These are phyloP conservation scores for Pharnaceum exiguum DNA, from an alignment of 148 eudicot genomes.

Conservation along the genomic window DNA sequence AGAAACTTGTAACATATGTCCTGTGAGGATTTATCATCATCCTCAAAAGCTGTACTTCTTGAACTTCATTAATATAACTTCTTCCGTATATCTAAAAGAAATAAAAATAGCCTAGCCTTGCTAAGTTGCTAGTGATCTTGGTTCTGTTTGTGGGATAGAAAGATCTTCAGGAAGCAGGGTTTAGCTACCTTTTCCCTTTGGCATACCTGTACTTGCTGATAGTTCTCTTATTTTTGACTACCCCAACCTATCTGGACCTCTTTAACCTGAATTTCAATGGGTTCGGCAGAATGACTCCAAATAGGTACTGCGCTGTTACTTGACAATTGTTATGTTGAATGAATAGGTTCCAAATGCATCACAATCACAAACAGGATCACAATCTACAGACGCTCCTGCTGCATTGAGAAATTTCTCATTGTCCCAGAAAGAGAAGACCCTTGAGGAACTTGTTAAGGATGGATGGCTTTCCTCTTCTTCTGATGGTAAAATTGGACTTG, in stretches of 20 bases:
- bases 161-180: not conserved
- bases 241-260: not conserved
- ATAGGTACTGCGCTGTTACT: slow-evolving; percentile 1
- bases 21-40: no score
- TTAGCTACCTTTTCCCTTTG: not conserved
- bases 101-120: no score
- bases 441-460: slow-evolving; percentile 66
- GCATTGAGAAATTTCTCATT: slow-evolving; percentile 76
- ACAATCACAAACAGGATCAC: slow-evolving; percentile 37
- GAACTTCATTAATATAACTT: no score
- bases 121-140: not conserved
- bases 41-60: no score
- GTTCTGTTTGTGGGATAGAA: not conserved
- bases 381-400: slow-evolving; percentile 51
- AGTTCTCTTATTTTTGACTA: not conserved
- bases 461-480: slow-evolving; percentile 66
- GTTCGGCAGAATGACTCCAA: not conserved
- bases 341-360: slow-evolving; percentile 44
- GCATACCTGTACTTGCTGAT: no score
- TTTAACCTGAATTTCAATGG: no score
- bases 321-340: slow-evolving; percentile 13
- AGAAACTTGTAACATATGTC: no score
- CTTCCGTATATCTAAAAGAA: no score
- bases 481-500: slow-evolving; percentile 74
- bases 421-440: slow-evolving; percentile 88